These are phyloP conservation scores for Usnea hakonensis DNA, from an alignment of 495 filamentous ascomycete species.

Conservation along the genomic window DNA sequence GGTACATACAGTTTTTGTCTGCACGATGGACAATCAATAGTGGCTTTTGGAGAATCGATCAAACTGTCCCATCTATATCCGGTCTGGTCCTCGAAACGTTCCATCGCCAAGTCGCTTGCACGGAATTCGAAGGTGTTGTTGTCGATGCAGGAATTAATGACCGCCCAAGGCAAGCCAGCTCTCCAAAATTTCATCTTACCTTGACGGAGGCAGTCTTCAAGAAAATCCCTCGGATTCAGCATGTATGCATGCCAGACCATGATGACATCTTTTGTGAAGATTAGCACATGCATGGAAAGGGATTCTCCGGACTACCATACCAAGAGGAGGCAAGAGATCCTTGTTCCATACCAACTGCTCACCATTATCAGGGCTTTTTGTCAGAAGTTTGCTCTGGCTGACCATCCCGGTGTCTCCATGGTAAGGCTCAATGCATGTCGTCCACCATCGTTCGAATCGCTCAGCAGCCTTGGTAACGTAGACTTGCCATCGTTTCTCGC, in stretches of 20 bases:
- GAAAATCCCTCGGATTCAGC: conserved; percentile 70
- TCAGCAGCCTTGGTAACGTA: conserved; percentile 67
- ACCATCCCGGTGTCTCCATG: neutral
- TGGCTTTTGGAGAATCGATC: conserved; percentile 40
- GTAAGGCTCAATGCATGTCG: conserved; percentile 21
- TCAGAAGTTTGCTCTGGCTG: neutral
- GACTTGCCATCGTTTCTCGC: conserved; percentile 75
- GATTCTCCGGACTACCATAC: neutral
- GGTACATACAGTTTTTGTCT: conserved; percentile 35
- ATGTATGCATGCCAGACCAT: conserved; percentile 89
- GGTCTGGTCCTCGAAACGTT: conserved; percentile 44
- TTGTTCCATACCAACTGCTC: conserved; percentile 3
- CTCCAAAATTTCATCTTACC: conserved; percentile 54
- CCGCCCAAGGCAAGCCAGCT: conserved; percentile 63
- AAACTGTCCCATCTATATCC: conserved; percentile 51
- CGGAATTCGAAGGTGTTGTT: conserved; percentile 53
- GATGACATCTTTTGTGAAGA: conserved; percentile 53
- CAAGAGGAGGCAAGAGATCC: conserved; percentile 24
- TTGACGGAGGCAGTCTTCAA: conserved; percentile 67
- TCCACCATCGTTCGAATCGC: conserved; percentile 69
- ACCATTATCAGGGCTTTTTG: neutral
- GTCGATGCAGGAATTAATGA: conserved; percentile 59
- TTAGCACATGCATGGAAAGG: neutral
- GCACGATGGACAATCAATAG: conserved; percentile 56
- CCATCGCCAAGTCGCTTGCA: conserved; percentile 38